Conservation (phyloP, 192 early-diverging fungal species). For the Backusella westeae region DNA sequence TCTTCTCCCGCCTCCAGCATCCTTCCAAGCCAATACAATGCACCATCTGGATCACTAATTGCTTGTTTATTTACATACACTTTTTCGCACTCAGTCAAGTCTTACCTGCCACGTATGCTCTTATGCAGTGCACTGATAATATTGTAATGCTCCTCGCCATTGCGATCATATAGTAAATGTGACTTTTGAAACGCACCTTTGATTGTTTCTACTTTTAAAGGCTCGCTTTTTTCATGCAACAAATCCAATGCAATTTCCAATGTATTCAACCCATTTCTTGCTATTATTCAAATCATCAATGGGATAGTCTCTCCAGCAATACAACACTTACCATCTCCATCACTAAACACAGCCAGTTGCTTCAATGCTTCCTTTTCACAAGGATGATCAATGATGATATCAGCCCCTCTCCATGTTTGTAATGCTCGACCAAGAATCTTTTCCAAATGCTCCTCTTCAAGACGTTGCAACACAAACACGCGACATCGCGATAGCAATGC, state of each 20-base stretch:
- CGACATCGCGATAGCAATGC: constrained; percentile 79
- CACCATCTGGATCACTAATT: constrained; percentile 66
- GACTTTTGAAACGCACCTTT: constrained; percentile 75
- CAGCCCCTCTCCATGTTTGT: constrained; percentile 36
- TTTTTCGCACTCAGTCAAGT: not conserved
- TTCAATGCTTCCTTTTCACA: constrained; percentile 40
- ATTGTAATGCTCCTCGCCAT: constrained; percentile 90
- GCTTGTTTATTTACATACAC: not conserved
- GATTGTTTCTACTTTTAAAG: constrained; percentile 50
- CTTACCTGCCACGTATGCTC: constrained; percentile 75
- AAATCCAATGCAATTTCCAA: constrained; percentile 55
- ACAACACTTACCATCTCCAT: constrained; percentile 65
- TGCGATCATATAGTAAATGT: constrained; percentile 77
- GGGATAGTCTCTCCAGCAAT: not conserved
- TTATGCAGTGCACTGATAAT: constrained; percentile 90
- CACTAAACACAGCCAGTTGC: constrained; percentile 63
- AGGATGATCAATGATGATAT: constrained; percentile 3
- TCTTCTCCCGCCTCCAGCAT: constrained; percentile 92
- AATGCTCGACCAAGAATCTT: constrained; percentile 61
- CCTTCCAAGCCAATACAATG: constrained; percentile 86
- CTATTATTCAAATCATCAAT: constrained; percentile 17
- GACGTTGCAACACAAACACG: constrained; percentile 72
- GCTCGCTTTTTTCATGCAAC: constrained; percentile 4
- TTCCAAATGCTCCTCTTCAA: constrained; percentile 56
- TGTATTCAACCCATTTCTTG: constrained; percentile 65